A percentile compares a stretch with the other conserved stretches of the same genome.
Conservation (phyloP, 371 early-diverging fungal genomes). For the Mucor mucedo region DNA sequence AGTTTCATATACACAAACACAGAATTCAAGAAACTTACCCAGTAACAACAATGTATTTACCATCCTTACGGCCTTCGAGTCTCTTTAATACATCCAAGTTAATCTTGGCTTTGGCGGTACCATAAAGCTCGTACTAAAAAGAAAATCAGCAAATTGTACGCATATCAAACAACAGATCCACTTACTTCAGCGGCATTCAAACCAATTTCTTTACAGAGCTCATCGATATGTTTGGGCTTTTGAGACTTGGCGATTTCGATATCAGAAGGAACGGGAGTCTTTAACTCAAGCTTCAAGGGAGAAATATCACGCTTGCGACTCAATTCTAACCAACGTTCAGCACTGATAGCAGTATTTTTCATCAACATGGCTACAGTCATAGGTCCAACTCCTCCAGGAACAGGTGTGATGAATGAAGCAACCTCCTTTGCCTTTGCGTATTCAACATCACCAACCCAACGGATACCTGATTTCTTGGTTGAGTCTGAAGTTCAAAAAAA, state of each 20-base stretch:
- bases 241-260: constrained; percentile 92
- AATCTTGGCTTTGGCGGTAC: constrained; percentile 91
- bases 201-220: constrained; percentile 86
- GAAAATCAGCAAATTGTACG: not conserved
- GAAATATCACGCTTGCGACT: constrained; percentile 56
- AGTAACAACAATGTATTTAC: constrained; percentile 94
- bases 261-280: constrained; percentile 88
- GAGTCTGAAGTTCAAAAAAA: constrained; percentile 52
- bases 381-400: constrained; percentile 97
- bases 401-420: constrained; percentile 88
- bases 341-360: constrained; percentile 80
- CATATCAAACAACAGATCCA: no score
- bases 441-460: constrained; percentile 95
- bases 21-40: constrained; percentile 56
- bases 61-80: constrained; percentile 77
- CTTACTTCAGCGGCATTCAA: constrained; percentile 67
- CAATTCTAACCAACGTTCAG: constrained; percentile 72
- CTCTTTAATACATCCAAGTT: constrained; percentile 81
- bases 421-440: constrained; percentile 68
- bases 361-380: constrained; percentile 97
- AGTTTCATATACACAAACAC: not conserved
- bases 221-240: constrained; percentile 81
- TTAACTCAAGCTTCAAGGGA: constrained; percentile 68
- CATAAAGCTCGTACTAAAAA: constrained; percentile 83
- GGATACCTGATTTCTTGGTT: constrained; percentile 84